Evolutionary conservation across 2,329 filamentous ascomycete species (phyloP).

Genomic region (Fusarium equiseti): DNA sequence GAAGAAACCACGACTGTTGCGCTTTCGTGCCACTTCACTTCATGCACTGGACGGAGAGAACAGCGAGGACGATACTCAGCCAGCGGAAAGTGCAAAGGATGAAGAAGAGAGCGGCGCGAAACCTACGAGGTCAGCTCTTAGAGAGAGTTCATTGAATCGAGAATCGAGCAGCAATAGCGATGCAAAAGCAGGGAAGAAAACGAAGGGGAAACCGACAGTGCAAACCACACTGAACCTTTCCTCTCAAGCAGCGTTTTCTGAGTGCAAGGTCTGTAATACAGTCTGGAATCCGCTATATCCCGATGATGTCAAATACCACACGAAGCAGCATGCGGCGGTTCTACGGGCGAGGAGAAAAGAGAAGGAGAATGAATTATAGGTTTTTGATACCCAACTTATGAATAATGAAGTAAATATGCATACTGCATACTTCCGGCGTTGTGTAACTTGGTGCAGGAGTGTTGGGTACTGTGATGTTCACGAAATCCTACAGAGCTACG

Average conservation of each 20-base stretch:
- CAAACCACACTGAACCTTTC: conserved; percentile 62
- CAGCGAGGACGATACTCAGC: neutral
- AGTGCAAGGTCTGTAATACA: conserved; percentile 58
- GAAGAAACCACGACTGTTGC: conserved; percentile 48
- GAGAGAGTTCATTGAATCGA: conserved; percentile 3
- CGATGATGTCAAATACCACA: conserved; percentile 58
- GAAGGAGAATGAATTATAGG: conserved; percentile 41
- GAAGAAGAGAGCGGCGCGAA: neutral
- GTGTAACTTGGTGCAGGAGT: neutral
- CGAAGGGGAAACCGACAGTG: conserved; percentile 47
- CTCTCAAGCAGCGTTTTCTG: conserved; percentile 56
- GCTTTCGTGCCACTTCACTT: conserved; percentile 44
- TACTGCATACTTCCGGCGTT: no score
- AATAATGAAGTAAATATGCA: conserved; percentile 17
- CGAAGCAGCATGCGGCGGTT: conserved; percentile 55
- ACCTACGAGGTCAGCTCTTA: neutral
- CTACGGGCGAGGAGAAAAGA: conserved; percentile 46
- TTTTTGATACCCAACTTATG: conserved; percentile 42
- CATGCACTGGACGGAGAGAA: conserved; percentile 20
- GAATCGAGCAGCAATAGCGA: conserved; percentile 16
- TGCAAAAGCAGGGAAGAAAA: conserved; percentile 31
- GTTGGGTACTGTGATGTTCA: neutral
- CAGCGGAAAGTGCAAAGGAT: neutral
- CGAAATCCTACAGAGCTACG: neutral
- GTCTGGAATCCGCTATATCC: conserved; percentile 60